Conservation (phyloP, 371 early-diverging fungal genomes). For the Saksenaea oblongispora region DNA sequence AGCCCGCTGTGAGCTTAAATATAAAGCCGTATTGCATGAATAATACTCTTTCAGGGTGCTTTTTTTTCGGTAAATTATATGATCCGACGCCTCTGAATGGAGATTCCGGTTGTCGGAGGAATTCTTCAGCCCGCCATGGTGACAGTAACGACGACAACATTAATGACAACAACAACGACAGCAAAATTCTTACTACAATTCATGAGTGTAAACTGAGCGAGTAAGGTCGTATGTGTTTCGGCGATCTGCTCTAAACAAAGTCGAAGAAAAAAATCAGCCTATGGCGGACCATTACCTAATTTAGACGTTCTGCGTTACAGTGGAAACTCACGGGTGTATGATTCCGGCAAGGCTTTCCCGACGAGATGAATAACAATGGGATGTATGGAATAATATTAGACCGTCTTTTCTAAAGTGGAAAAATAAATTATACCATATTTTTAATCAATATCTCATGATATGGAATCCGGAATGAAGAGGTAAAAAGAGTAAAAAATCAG, state of each 20-base stretch:
- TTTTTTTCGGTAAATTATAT: conserved; percentile 1
- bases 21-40: conserved; percentile 5
- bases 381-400: not conserved
- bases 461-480: not conserved
- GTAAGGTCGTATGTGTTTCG: not conserved
- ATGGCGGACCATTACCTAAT: not conserved
- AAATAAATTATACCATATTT: not conserved
- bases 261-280: conserved; percentile 1
- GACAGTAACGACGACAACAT: not conserved
- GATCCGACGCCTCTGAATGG: not conserved
- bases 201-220: not conserved
- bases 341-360: not conserved
- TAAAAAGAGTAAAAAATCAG: not conserved
- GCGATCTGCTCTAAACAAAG: not conserved
- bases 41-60: not conserved
- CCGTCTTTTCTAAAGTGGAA: not conserved
- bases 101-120: not conserved
- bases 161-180: not conserved
- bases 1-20: not conserved
- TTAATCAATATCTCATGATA: not conserved
- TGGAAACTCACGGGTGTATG: conserved; percentile 1
- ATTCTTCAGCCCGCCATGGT: not conserved
- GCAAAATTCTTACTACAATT: not conserved
- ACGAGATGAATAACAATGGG: not conserved
- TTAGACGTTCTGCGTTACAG: not conserved